Percentiles rank a stretch among this genome's conserved stretches.
phyloP scores from a whole-genome alignment of 805 yeast species.

The Clavispora santaluciae region DNA sequence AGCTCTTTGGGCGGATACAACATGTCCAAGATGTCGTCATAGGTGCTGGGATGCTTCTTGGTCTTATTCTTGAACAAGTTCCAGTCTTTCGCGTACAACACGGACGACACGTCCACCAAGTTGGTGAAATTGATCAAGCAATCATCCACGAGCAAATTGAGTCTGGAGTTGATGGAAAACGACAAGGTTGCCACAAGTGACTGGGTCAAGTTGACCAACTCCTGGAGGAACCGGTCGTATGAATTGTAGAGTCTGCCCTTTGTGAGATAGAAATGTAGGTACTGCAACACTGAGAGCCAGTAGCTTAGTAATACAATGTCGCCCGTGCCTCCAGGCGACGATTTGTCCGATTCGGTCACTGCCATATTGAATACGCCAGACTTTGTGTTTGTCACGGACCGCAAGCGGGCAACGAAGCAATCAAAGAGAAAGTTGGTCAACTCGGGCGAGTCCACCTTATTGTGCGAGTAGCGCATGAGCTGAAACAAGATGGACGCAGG shows the following conservation, averaged over 20 bases:
- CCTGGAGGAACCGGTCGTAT: constrained; percentile 60
- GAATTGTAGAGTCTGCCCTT: constrained; percentile 55
- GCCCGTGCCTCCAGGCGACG: constrained; percentile 35
- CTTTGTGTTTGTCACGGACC: constrained; percentile 55
- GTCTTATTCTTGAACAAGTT: constrained; percentile 44
- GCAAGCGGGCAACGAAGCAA: constrained; percentile 55
- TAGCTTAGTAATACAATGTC: constrained; percentile 73
- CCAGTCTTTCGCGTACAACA: constrained; percentile 70
- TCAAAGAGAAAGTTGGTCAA: constrained; percentile 57
- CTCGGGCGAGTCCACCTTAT: constrained; percentile 48
- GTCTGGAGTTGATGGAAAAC: constrained; percentile 58
- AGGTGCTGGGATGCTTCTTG: constrained; percentile 43
- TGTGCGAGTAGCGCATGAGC: constrained; percentile 63
- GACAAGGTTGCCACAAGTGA: constrained; percentile 62
- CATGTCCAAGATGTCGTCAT: constrained; percentile 70
- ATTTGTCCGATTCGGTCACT: constrained; percentile 12
- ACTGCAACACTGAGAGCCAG: constrained; percentile 81
- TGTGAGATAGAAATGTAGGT: constrained; percentile 69
- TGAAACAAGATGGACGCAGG: constrained; percentile 72
- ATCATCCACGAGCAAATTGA: constrained; percentile 54
- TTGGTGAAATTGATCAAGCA: constrained; percentile 72
- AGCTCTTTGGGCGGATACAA: constrained; percentile 80
- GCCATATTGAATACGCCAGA: constrained; percentile 53
- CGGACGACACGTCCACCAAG: constrained; percentile 75
- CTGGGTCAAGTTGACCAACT: constrained; percentile 47